phyloP scores from a whole-genome alignment of 768 basidiomycete species.

The Leccinum disarticulatum region DNA sequence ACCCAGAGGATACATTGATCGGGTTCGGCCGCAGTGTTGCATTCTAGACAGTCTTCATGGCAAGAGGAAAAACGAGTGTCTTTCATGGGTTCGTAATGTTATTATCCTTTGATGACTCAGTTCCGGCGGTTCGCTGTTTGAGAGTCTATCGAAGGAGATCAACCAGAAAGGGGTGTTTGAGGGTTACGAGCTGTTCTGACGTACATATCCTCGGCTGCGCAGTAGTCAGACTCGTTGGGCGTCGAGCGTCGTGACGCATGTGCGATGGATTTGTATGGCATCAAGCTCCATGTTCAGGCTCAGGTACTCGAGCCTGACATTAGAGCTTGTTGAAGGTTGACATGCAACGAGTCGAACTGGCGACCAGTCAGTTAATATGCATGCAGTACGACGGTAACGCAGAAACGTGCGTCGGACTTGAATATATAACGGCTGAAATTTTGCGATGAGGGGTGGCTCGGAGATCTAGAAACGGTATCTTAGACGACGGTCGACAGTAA shows the following conservation, averaged over 20 bases:
- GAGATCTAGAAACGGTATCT: background rate
- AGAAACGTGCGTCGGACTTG: background rate
- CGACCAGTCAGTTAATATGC: background rate
- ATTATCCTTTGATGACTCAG: background rate
- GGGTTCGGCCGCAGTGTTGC: background rate
- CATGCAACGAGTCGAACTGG: background rate
- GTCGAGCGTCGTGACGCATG: background rate
- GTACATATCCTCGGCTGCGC: background rate
- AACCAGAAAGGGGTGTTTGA: background rate
- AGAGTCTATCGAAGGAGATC: background rate
- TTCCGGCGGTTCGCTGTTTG: background rate
- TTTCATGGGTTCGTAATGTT: background rate
- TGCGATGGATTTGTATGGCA: background rate
- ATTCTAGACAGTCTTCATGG: background rate
- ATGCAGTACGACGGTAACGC: background rate
- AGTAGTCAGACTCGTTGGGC: background rate
- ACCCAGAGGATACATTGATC: background rate
- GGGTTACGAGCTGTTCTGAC: background rate
- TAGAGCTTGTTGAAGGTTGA: conserved; percentile 1
- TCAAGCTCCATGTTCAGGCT: background rate
- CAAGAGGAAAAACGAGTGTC: background rate
- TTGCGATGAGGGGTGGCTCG: background rate
- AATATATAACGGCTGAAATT: background rate
- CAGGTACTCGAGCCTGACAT: background rate
- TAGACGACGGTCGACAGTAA: background rate